These are phyloP conservation scores for Populus hybrid DNA, from an alignment of 441 rosid species.

Conservation along the genomic window DNA sequence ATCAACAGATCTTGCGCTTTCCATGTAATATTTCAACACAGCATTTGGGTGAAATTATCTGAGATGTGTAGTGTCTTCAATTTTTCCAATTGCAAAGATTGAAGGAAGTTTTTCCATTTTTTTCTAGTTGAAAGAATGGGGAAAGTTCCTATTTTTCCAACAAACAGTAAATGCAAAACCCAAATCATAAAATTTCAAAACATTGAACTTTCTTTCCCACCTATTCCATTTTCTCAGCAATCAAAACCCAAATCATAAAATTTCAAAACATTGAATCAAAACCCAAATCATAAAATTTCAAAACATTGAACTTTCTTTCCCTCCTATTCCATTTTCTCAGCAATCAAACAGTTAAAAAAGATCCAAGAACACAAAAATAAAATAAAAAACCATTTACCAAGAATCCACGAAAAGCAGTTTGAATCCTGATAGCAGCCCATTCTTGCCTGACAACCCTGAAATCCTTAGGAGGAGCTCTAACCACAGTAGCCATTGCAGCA, in stretches of 20 bases:
- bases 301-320: neutral
- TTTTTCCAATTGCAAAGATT: neutral
- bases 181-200: neutral
- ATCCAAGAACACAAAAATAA: neutral
- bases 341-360: conserved; percentile 5
- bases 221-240: too few relatives aligned
- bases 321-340: conserved; percentile 11
- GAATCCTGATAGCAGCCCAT: conserved; percentile 91
- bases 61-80: neutral
- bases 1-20: neutral
- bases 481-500: conserved; percentile 86
- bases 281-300: neutral
- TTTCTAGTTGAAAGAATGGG: neutral
- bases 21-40: neutral
- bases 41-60: neutral
- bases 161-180: neutral
- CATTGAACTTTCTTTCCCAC: neutral
- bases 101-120: neutral
- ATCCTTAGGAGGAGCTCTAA: conserved; percentile 82
- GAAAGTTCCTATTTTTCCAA: neutral
- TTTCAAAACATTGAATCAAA: neutral
- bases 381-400: conserved; percentile 43
- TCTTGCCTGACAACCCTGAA: conserved; percentile 73
- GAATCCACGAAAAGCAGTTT: conserved; percentile 92
- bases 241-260: neutral